Evolutionary conservation across 1,284 basidiomycete genomes (phyloP).

Genomic region (Hemileia vastatrix): DNA sequence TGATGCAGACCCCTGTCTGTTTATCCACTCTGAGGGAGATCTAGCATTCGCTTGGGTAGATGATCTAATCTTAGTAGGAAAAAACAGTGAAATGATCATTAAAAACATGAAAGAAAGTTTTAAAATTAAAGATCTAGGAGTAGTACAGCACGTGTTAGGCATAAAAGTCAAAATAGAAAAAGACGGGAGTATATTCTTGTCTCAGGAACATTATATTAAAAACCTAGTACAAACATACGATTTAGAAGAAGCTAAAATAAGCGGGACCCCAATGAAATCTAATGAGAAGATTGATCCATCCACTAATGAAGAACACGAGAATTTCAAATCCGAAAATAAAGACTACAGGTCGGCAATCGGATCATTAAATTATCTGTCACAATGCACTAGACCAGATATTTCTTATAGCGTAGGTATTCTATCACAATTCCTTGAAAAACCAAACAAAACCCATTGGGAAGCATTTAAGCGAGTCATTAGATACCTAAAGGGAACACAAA

Average conservation of each 20-base stretch:
- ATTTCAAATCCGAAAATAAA: neutral
- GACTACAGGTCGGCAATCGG: neutral
- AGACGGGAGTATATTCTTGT: too few relatives aligned
- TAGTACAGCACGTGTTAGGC: too few relatives aligned
- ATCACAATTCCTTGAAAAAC: neutral
- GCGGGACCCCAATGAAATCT: too few relatives aligned
- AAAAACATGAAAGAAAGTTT: too few relatives aligned
- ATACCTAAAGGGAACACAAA: neutral
- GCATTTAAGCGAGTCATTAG: neutral
- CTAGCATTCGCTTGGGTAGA: too few relatives aligned
- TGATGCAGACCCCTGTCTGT: neutral
- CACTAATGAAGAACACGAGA: neutral
- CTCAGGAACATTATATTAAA: too few relatives aligned
- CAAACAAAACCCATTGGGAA: neutral
- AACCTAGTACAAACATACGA: too few relatives aligned
- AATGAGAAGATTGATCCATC: too few relatives aligned
- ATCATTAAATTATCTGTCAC: conserved; percentile 1
- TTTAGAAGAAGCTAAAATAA: too few relatives aligned
- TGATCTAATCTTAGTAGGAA: neutral
- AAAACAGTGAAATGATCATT: neutral
- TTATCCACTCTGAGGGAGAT: neutral
- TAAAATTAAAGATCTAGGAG: too few relatives aligned
- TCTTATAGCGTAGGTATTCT: neutral
- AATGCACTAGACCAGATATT: conserved; percentile 3
- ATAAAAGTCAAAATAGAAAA: too few relatives aligned